These are phyloP conservation scores for Epichloe sp. DNA, from an alignment of 2,329 filamentous ascomycete species.

Conservation along the genomic window DNA sequence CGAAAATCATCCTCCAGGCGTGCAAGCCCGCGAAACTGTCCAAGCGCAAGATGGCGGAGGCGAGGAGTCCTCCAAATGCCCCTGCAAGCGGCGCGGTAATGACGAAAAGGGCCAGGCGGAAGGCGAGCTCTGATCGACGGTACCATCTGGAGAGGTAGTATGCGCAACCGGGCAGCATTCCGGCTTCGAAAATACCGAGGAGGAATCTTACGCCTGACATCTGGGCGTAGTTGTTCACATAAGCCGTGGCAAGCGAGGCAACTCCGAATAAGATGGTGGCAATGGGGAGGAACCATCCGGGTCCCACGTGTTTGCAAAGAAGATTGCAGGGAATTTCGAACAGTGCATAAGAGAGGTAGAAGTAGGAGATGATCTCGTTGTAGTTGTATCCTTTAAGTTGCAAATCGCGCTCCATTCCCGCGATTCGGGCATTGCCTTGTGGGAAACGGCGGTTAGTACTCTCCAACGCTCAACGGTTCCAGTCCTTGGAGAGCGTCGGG, in stretches of 20 bases:
- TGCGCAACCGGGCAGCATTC: constrained; percentile 60
- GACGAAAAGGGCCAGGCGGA: constrained; percentile 55
- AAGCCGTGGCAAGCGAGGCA: constrained; percentile 51
- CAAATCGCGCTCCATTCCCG: constrained; percentile 51
- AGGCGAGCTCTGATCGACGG: constrained; percentile 52
- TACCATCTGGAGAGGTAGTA: constrained; percentile 67
- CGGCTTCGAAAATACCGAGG: constrained; percentile 57
- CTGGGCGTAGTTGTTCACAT: constrained; percentile 40
- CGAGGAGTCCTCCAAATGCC: constrained; percentile 56
- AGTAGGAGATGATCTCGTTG: constrained; percentile 53
- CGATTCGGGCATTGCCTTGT: constrained; percentile 53
- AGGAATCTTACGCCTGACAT: constrained; percentile 52
- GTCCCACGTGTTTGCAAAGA: constrained; percentile 56
- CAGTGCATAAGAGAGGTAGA: constrained; percentile 62
- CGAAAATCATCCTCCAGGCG: constrained; percentile 57
- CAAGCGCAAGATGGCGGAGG: constrained; percentile 50
- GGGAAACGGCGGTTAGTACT: neutral
- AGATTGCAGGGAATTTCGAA: constrained; percentile 60
- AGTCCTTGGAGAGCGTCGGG: neutral
- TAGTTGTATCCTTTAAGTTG: constrained; percentile 50
- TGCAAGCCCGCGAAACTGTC: constrained; percentile 41
- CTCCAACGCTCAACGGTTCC: neutral
- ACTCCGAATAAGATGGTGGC: constrained; percentile 51
- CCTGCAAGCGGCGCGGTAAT: constrained; percentile 59
- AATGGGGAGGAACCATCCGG: constrained; percentile 56